A percentile compares a stretch with the other conserved stretches of the same genome.
Conservation (phyloP, 257 asterid genomes). For the Solanum chilense region DNA sequence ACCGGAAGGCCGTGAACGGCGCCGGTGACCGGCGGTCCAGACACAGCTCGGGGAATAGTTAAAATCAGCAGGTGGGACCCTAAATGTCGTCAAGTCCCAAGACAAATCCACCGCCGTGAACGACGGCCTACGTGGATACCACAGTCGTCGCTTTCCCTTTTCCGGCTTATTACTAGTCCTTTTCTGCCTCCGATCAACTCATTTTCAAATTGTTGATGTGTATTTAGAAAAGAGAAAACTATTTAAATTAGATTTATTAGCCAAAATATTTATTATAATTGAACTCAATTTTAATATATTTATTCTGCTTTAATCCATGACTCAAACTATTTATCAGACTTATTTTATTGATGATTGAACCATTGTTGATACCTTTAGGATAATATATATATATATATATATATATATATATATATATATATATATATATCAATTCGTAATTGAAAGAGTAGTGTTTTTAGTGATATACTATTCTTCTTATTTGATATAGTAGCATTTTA, state of each 20-base stretch:
- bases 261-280: too few species aligned
- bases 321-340: background rate
- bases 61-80: background rate
- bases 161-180: background rate
- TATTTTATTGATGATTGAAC: too few species aligned
- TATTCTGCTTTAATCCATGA: background rate
- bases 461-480: accelerated
- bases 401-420: too few species aligned
- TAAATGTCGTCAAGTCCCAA: background rate
- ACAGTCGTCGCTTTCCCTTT: background rate
- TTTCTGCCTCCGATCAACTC: background rate
- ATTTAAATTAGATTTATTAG: too few species aligned
- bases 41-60: background rate
- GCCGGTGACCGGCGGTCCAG: background rate
- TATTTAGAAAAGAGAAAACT: background rate
- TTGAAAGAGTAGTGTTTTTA: too few species aligned
- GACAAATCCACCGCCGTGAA: background rate
- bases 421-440: too few species aligned
- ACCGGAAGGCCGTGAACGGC: background rate
- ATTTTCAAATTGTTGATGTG: background rate
- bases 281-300: background rate
- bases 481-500: too few species aligned
- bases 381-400: too few species aligned
- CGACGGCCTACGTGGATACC: background rate
- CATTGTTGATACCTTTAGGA: too few species aligned